Evolutionary conservation across 257 asterid species (phyloP).

Genomic region (Plantago ovata): DNA sequence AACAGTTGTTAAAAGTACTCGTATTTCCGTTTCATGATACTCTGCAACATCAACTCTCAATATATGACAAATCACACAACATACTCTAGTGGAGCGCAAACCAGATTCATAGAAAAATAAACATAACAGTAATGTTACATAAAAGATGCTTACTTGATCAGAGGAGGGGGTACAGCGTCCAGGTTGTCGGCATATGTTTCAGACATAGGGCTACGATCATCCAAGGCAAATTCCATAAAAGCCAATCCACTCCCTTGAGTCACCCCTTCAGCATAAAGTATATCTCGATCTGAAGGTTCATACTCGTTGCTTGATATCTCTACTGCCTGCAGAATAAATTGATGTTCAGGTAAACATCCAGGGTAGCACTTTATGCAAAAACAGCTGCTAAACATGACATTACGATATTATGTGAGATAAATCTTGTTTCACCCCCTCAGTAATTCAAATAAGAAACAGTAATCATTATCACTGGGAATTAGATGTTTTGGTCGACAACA

Average conservation of each 20-base stretch:
- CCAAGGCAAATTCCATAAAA: conserved; percentile 78
- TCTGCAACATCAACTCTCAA: no score
- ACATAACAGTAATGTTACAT: not conserved
- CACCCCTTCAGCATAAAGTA: conserved; percentile 78
- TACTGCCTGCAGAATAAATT: conserved; percentile 55
- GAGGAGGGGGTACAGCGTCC: conserved; percentile 55
- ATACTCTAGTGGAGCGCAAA: not conserved
- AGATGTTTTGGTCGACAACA: no score
- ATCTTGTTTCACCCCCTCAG: not conserved
- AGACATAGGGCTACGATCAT: conserved; percentile 91
- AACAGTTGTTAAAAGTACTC: not conserved
- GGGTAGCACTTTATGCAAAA: not conserved
- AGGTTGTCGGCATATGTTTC: conserved; percentile 70
- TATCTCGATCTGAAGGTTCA: conserved; percentile 76
- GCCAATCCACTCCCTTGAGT: conserved; percentile 88
- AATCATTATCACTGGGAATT: no score
- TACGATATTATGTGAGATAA: not conserved
- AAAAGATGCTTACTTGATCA: conserved; percentile 46
- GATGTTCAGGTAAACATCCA: not conserved
- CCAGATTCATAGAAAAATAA: not conserved
- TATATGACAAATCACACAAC: not conserved
- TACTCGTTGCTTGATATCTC: conserved; percentile 89
- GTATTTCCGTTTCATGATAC: not conserved
- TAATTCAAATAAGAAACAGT: not conserved
- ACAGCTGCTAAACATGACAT: not conserved